phyloP scores from a whole-genome alignment of 257 asterid genomes.

The Craterostigma plantagineum region DNA sequence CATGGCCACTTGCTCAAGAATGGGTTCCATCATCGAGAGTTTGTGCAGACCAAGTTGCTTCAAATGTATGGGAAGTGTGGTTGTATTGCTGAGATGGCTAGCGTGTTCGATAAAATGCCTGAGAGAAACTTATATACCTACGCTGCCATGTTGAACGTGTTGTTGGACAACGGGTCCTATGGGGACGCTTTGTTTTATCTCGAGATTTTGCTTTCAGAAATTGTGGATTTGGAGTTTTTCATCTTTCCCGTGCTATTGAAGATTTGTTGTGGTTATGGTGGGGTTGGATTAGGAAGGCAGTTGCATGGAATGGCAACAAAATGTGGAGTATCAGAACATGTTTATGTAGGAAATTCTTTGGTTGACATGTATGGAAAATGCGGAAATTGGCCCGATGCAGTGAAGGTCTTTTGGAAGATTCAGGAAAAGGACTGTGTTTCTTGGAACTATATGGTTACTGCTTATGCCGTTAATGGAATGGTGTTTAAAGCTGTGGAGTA shows the following conservation, averaged over 20 bases:
- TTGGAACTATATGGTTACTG: slow-evolving; percentile 62
- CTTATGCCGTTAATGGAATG: slow-evolving; percentile 43
- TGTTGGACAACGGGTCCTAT: slow-evolving; percentile 20
- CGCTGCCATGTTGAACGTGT: slow-evolving; percentile 26
- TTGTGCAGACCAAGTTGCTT: slow-evolving; percentile 39
- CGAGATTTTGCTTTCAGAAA: slow-evolving; percentile 24
- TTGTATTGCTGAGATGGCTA: slow-evolving; percentile 15
- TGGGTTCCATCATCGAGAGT: slow-evolving; percentile 43
- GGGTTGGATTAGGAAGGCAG: slow-evolving; percentile 47
- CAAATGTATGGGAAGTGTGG: slow-evolving; percentile 36
- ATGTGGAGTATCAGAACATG: slow-evolving; percentile 29
- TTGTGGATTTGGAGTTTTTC: slow-evolving; percentile 49
- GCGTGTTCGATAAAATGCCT: slow-evolving; percentile 50
- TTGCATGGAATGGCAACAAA: slow-evolving; percentile 39
- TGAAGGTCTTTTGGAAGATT: slow-evolving; percentile 26
- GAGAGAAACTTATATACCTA: slow-evolving; percentile 38
- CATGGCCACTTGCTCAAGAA: slow-evolving; percentile 52
- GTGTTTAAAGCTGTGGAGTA: slow-evolving; percentile 28
- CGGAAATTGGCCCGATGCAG: slow-evolving; percentile 34
- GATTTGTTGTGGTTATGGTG: slow-evolving; percentile 58
- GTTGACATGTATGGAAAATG: slow-evolving; percentile 75
- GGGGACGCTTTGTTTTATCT: slow-evolving; percentile 31
- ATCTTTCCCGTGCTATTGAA: slow-evolving; percentile 43
- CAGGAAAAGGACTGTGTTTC: slow-evolving; percentile 36
- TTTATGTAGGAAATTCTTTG: slow-evolving; percentile 55